Conservation (phyloP, 441 rosid genomes). For the Euphorbia celastroides region DNA sequence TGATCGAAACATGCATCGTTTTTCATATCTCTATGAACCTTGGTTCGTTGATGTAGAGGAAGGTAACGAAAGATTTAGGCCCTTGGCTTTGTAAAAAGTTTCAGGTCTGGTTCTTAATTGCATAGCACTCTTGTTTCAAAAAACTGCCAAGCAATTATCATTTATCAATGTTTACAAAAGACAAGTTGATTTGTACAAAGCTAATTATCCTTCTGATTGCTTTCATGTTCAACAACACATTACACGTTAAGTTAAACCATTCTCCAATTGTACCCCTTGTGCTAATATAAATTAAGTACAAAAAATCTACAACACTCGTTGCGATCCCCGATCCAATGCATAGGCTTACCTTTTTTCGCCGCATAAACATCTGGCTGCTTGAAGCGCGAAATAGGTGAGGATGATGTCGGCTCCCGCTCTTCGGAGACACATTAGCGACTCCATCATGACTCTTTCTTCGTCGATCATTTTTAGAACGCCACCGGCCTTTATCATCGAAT, state of each 20-base stretch:
- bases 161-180: neutral
- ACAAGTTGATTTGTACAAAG: neutral
- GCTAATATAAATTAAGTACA: neutral
- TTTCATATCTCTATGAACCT: no score
- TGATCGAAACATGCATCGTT: no score
- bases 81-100: no score
- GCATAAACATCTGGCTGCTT: conserved; percentile 82
- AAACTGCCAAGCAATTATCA: no score
- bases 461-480: conserved; percentile 93
- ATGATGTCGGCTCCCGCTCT: conserved; percentile 91
- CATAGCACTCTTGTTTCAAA: no score
- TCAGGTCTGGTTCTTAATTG: no score
- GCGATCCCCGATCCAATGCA: neutral
- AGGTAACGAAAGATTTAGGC: no score
- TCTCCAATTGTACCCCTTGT: neutral
- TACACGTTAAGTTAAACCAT: neutral
- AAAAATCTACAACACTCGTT: neutral
- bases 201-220: neutral
- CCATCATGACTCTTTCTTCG: conserved; percentile 96
- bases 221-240: neutral
- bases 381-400: conserved; percentile 87
- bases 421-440: conserved; percentile 83
- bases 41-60: no score
- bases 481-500: conserved; percentile 95
- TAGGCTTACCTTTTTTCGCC: conserved; percentile 56